Evolutionary conservation across 345 rosid genomes (phyloP), one percentile per base, ranked within the genome.

Genomic region (Linum lewisii): DNA sequence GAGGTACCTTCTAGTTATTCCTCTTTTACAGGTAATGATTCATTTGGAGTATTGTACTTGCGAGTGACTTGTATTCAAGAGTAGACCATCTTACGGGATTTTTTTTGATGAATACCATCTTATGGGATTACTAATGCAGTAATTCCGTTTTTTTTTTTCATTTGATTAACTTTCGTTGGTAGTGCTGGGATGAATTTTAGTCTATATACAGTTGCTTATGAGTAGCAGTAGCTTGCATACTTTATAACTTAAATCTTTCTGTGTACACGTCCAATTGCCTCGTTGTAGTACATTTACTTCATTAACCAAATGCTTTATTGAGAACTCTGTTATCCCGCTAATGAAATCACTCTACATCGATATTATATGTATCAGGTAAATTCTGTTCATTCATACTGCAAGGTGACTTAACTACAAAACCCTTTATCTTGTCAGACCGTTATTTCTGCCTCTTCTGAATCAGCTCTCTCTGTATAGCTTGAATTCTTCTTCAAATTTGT

Each of bases 1-100:
- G 99, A 94, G 97, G 99, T 90, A 94, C 86, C 99, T 94, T 94
- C 87, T 90, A 85, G 97, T 90, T 87, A 94, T 94, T 94, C 97
- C 85, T 85, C 99, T 76, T 84, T 83, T 75, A 66, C 99, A 94
- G 99, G 97, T 94, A 94, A 94, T 80, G 60, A 71, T 80, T 82
- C 75, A 78, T 81, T 78, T 73, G 67, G 79, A 68, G 70, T 72
- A 75, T 75, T 73, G 72, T 60, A 73, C 66, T 81, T 79, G 78
- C 75, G 53, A 74, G 68, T 77, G 79, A 75, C 78, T 74, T 75
- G 73, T 82, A 61, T 72, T 79, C 77, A 73, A 79, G 78, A 78
- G 65, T 77, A 77, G 66, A 75, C 71, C 67, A 62, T 61, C 69
- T 62, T 59, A 45, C 73, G 66, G 51, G 58, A 62, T 61, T 45